Base-by-base conservation (phyloP, 441 rosid genomes). In the Biscutella laevigata region DNA sequence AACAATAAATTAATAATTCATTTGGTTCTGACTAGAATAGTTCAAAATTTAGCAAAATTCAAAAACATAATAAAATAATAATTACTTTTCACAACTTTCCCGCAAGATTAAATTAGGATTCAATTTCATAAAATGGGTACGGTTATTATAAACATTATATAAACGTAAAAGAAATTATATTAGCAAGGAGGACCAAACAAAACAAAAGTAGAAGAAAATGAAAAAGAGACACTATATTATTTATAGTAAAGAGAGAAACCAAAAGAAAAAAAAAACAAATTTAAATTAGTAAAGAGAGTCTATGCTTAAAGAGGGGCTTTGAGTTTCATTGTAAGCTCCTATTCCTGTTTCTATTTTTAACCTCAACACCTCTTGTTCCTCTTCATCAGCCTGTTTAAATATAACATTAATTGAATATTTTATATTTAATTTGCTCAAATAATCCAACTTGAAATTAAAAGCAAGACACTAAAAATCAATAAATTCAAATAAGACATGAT, bases 321-420 rank as follows among this genome's bases (percentile, higher is more conserved):
- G 73, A 21, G 61, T 53, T 42, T 69, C 69, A 15, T 69, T 69
- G 5, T 57, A 62, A 50, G 64, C 73, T 52, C 61, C 66, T 36
- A 69, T 69, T 57, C 65, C 66, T 29, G 64, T 45, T 30, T 69
- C 65, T 57, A 69, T 62, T 62, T 34, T 62, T 13, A 57, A 42
- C 53, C 61, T 47, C 19, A 69, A 9, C 45, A 43, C 46, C 13
- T 69, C 73, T 44, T 58, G 54, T 59, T 69, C 73, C 51, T 62
- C 73, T 57, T 69, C 73, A n/a, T 57, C 61, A 9, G 69, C 73
- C 73, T 68, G 69, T 28, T 10, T 15, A 52, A 52, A 14, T 2
- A 0, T 4, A 7, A 5, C 25, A 5, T 16, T 10, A 14, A 25
- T 6, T 5, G 4, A n/a, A 6, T n/a, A n/a, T n/a, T n/a, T n/a